phyloP scores from a whole-genome alignment of 495 filamentous ascomycete species.

The Trichodelitschia bisporula region DNA sequence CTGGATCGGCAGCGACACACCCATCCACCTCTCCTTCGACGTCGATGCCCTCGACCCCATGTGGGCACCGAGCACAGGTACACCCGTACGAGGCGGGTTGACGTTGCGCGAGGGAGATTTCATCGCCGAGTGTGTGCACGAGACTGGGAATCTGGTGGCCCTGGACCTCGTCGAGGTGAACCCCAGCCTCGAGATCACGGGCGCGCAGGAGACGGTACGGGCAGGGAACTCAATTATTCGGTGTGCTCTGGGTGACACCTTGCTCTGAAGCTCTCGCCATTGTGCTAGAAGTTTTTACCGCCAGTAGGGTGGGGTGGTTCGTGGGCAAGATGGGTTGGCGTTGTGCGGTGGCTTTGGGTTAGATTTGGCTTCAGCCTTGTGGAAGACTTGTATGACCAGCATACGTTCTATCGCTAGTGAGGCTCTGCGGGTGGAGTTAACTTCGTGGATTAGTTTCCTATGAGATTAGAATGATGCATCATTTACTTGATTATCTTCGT shows the following conservation, averaged over 20 bases:
- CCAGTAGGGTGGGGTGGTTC: too few relatives aligned
- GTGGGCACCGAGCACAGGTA: conserved; percentile 91
- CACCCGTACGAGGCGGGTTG: conserved; percentile 82
- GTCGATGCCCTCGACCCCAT: conserved; percentile 90
- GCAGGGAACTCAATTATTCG: conserved; percentile 77
- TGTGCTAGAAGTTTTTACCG: too few relatives aligned
- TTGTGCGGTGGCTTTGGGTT: too few relatives aligned
- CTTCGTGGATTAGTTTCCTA: too few relatives aligned
- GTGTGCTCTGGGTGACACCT: conserved; percentile 74
- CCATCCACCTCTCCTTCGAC: conserved; percentile 92
- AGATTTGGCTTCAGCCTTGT: too few relatives aligned
- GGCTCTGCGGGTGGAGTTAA: too few relatives aligned
- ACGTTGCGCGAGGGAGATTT: conserved; percentile 92
- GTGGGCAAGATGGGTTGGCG: too few relatives aligned
- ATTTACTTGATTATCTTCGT: too few relatives aligned
- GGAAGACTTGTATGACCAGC: too few relatives aligned
- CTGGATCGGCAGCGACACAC: conserved; percentile 79
- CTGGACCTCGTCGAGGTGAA: conserved; percentile 96
- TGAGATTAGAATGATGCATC: too few relatives aligned
- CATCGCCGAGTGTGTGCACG: conserved; percentile 89
- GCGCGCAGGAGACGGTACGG: conserved; percentile 68
- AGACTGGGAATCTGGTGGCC: conserved; percentile 74
- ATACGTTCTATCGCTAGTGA: too few relatives aligned
- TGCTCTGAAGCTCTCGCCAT: conserved; percentile 32
- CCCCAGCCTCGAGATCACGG: conserved; percentile 51